Evolutionary conservation across 2,329 filamentous ascomycete species (phyloP).

Genomic region (Fusarium nelsonii): DNA sequence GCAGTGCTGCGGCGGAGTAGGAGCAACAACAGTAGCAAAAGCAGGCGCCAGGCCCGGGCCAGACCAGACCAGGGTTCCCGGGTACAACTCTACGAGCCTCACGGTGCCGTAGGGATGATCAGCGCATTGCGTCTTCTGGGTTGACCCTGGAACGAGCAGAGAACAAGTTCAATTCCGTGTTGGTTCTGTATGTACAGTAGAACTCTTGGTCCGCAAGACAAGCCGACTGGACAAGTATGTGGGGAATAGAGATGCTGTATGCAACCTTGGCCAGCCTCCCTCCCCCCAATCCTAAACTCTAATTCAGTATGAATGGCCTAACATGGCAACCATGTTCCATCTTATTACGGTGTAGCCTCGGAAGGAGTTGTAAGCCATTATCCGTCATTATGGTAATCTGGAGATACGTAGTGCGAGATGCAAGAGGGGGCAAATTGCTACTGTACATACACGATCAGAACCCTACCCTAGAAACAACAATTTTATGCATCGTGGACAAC

Average conservation of each 20-base stretch:
- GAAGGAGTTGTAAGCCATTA: slow-evolving; percentile 18
- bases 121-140: slow-evolving; percentile 26
- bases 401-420: neutral
- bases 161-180: slow-evolving; percentile 24
- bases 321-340: slow-evolving; percentile 24
- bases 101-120: slow-evolving; percentile 27
- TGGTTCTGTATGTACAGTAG: slow-evolving; percentile 14
- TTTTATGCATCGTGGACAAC: neutral
- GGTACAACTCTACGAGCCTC: slow-evolving; percentile 32
- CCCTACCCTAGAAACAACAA: neutral
- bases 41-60: neutral
- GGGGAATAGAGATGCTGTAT: slow-evolving; percentile 20
- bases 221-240: slow-evolving; percentile 34
- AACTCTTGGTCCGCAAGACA: slow-evolving; percentile 32
- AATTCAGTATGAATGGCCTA: slow-evolving; percentile 21
- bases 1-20: slow-evolving; percentile 3
- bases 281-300: slow-evolving; percentile 38
- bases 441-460: neutral
- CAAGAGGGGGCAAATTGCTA: neutral
- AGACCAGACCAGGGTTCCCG: slow-evolving; percentile 9
- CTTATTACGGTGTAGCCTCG: slow-evolving; percentile 20
- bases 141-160: slow-evolving; percentile 34
- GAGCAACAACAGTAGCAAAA: neutral
- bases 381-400: slow-evolving; percentile 19
- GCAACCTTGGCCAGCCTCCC: slow-evolving; percentile 35